Evolutionary conservation across 192 early-diverging fungal species (phyloP).

Genomic region (Obelidium mucronatum): DNA sequence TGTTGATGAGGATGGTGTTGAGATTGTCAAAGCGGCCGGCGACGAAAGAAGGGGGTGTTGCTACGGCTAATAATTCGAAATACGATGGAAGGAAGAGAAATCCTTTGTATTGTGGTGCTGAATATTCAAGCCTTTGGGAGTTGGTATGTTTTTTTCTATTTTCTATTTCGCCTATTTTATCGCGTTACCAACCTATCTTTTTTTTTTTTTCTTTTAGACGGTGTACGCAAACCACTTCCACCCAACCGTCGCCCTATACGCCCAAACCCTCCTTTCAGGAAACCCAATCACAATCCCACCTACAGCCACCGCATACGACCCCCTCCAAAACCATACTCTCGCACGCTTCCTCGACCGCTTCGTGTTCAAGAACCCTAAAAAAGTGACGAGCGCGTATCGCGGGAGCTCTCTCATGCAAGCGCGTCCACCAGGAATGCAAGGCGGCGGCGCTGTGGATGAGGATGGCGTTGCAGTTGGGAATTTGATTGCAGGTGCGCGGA

Average conservation of each 20-base stretch:
- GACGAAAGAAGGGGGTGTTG: too few relatives aligned
- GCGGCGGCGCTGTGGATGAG: constrained; percentile 49
- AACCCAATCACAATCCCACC: constrained; percentile 68
- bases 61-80: constrained; percentile 25
- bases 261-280: constrained; percentile 72
- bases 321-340: constrained; percentile 89
- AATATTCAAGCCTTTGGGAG: constrained; percentile 90
- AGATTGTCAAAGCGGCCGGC: constrained; percentile 32
- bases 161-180: too few relatives aligned
- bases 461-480: constrained; percentile 21
- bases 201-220: constrained; percentile 42
- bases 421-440: constrained; percentile 49
- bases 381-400: constrained; percentile 60
- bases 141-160: too few relatives aligned
- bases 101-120: constrained; percentile 83
- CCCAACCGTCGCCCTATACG: constrained; percentile 88
- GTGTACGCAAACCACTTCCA: constrained; percentile 86
- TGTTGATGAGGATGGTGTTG: constrained; percentile 47
- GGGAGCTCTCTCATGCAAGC: constrained; percentile 72
- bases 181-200: constrained; percentile 51
- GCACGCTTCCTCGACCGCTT: constrained; percentile 95
- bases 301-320: constrained; percentile 70
- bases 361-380: constrained; percentile 94
- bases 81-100: constrained; percentile 91
- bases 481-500: constrained; percentile 40